Evolutionary conservation across 1,284 basidiomycete species (phyloP), one percentile per base, ranked within the genome.

Genomic region (Sporisorium scitamineum): DNA sequence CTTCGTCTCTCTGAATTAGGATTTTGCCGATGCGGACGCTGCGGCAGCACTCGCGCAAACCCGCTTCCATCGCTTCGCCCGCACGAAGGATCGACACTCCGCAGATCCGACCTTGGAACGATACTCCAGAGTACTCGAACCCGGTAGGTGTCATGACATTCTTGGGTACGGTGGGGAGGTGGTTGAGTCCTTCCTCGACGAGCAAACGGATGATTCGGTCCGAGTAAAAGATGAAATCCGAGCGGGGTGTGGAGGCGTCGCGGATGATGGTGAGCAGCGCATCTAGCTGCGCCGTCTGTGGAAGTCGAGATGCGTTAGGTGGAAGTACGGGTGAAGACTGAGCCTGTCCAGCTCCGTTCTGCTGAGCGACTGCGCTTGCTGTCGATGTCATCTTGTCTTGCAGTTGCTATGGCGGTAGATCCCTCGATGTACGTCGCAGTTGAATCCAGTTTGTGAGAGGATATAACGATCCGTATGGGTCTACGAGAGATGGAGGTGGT

Each of bases 161-260:
- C 37, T 77, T 67, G 3, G 78, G 77, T 11, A 80, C 54, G 4
- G 80, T 81, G 1, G 96, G 96, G 9, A 99, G 89, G 86, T 98
- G 94, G 86, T 99, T 98, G 66, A 98, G 87, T n/a, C 95, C 89
- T 83, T 90, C 89, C 80, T 90, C 90, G 26, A 90, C 89, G 5
- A 90, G 83, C 24, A 90, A 80, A 14, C 90, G 86, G 80, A 90
- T 90, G 80, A 90, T 89, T 11, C 89, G 86, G 85, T 90, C 89
- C 14, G 93, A 94, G 85, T 97, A 98, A 88, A 99, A 99, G 78
- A 99, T 90, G 84, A 99, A 99, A 86, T 99, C 96, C 24, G 95
- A 95, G 47, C 96, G 78, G 20, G 78, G 70, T 14, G 87, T 87
- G 5, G 84, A 72, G 18, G 72, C 61, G 71, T 86, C 84, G 54